A percentile compares a stretch with the other conserved stretches of the same genome.
Conservation (phyloP, 1,284 basidiomycete genomes). For the Microbotryomycetes sp. region DNA sequence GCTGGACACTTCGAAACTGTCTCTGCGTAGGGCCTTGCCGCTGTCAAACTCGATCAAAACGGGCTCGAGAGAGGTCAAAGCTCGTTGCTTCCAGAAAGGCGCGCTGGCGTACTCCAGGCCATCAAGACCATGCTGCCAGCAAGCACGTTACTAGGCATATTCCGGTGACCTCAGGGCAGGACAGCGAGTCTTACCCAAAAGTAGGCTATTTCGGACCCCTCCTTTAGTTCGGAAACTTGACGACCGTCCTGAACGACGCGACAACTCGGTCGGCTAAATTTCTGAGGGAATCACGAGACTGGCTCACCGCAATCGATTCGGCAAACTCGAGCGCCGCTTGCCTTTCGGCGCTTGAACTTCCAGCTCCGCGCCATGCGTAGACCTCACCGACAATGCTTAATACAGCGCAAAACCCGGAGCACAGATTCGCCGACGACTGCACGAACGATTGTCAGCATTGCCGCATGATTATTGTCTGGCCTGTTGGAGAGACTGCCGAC, state of each 20-base stretch:
- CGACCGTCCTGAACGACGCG: slow-evolving; percentile 9
- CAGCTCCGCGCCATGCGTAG: slow-evolving; percentile 23
- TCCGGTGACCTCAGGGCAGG: too few species aligned
- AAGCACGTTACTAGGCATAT: too few species aligned
- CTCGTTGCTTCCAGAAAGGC: neutral
- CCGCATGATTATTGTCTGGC: neutral
- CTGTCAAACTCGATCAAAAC: neutral
- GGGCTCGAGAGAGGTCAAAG: neutral
- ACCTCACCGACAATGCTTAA: slow-evolving; percentile 19
- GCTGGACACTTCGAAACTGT: neutral
- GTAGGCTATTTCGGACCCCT: slow-evolving; percentile 18
- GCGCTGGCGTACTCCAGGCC: slow-evolving; percentile 10
- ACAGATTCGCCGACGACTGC: slow-evolving; percentile 13
- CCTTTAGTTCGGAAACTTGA: neutral
- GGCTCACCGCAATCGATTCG: slow-evolving; percentile 15
- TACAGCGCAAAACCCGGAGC: slow-evolving; percentile 15
- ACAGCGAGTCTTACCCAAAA: too few species aligned
- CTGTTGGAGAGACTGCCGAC: neutral
- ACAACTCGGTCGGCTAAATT: neutral
- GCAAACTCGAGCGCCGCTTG: slow-evolving; percentile 14
- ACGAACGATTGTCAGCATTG: neutral
- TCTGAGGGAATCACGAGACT: too few species aligned
- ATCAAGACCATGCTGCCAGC: slow-evolving; percentile 7
- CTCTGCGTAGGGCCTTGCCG: neutral
- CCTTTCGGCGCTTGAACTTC: slow-evolving; percentile 9